These are phyloP conservation scores for Kwoniella heveanensis DNA, from an alignment of 768 basidiomycete species.

Conservation along the genomic window DNA sequence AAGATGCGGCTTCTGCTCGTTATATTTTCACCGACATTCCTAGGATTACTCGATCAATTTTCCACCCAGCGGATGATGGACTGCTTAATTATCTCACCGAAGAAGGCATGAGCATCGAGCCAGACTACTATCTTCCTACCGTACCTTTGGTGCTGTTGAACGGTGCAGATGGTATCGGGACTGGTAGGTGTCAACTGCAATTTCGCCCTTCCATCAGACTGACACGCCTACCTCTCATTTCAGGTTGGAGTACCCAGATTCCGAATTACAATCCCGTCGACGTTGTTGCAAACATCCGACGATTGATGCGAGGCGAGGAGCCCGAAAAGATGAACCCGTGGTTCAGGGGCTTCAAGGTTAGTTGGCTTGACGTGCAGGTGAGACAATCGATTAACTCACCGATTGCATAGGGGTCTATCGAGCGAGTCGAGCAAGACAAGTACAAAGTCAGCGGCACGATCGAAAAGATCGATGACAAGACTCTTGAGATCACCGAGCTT, in stretches of 20 bases:
- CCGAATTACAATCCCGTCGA: slow-evolving; percentile 92
- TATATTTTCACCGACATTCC: slow-evolving; percentile 88
- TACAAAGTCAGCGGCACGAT: slow-evolving; percentile 74
- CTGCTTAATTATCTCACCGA: slow-evolving; percentile 82
- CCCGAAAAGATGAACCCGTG: slow-evolving; percentile 85
- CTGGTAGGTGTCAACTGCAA: slow-evolving; percentile 69
- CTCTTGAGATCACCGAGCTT: slow-evolving; percentile 90
- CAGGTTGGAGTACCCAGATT: slow-evolving; percentile 92
- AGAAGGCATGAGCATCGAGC: slow-evolving; percentile 82
- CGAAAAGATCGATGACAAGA: slow-evolving; percentile 78
- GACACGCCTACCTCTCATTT: neutral
- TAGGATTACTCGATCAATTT: slow-evolving; percentile 72
- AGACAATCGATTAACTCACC: neutral
- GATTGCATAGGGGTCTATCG: slow-evolving; percentile 75
- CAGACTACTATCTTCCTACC: slow-evolving; percentile 89
- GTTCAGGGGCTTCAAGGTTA: slow-evolving; percentile 83
- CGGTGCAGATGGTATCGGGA: slow-evolving; percentile 96
- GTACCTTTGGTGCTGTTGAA: slow-evolving; percentile 87
- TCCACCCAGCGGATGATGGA: slow-evolving; percentile 80
- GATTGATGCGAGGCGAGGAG: slow-evolving; percentile 83
- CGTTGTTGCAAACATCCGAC: slow-evolving; percentile 81
- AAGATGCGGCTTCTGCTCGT: slow-evolving; percentile 94
- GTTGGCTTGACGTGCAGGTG: slow-evolving; percentile 1
- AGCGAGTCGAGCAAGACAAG: slow-evolving; percentile 68
- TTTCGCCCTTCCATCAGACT: neutral